Percentiles rank a stretch among this genome's conserved stretches.
phyloP scores from a whole-genome alignment of 2,329 filamentous ascomycete species.

The Sarocladiaceae sp. region DNA sequence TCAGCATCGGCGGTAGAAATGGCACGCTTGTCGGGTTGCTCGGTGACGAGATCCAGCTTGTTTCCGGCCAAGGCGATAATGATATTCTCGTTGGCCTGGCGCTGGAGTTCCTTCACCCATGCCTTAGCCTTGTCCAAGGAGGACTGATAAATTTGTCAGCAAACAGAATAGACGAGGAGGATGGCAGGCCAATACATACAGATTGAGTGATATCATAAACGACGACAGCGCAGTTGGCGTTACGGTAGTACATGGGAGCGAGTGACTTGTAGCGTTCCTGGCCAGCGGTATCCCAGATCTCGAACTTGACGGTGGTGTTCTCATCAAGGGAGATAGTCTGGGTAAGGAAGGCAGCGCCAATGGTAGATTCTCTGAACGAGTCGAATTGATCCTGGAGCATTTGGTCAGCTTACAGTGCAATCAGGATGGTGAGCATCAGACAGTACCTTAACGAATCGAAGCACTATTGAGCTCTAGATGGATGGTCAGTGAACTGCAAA shows the following conservation, averaged over 20 bases:
- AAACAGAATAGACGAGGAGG: background rate
- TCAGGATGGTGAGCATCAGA: constrained; percentile 18
- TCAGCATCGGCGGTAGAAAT: constrained; percentile 87
- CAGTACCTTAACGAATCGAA: constrained; percentile 97
- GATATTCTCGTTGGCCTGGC: constrained; percentile 99
- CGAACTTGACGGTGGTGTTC: constrained; percentile 98
- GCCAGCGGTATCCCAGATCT: constrained; percentile 98
- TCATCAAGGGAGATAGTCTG: constrained; percentile 98
- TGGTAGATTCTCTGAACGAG: constrained; percentile 92
- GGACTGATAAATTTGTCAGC: constrained; percentile 52
- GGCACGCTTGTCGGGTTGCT: constrained; percentile 92
- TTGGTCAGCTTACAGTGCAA: background rate
- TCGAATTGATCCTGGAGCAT: constrained; percentile 88
- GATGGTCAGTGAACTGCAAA: constrained; percentile 15
- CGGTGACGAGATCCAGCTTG: constrained; percentile 93
- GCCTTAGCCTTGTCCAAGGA: constrained; percentile 98
- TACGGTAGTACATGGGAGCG: constrained; percentile 99
- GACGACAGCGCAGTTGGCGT: constrained; percentile 98
- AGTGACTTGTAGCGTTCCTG: constrained; percentile 99
- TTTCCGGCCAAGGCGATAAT: constrained; percentile 97
- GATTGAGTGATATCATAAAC: constrained; percentile 99
- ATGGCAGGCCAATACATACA: constrained; percentile 51
- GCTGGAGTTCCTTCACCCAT: constrained; percentile 98
- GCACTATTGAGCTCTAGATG: constrained; percentile 84
- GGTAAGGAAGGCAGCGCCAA: constrained; percentile 96